phyloP scores from a whole-genome alignment of 306 rosid genomes.

The Sindora glabra region DNA sequence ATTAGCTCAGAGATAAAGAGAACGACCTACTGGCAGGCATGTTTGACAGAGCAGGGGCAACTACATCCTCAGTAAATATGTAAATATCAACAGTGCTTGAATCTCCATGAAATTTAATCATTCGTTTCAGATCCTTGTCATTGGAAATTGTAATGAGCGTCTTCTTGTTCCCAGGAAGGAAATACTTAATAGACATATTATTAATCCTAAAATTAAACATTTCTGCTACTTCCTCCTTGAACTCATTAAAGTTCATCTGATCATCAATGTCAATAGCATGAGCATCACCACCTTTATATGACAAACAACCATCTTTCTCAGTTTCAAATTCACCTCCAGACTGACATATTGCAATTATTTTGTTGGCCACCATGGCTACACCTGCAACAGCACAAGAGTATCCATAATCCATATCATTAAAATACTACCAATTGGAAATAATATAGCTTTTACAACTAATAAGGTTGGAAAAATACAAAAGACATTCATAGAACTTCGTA shows the following conservation, averaged over 20 bases:
- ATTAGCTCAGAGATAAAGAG: slow-evolving; percentile 29
- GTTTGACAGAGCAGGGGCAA: slow-evolving; percentile 56
- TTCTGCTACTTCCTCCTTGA: slow-evolving; percentile 68
- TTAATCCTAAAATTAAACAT: slow-evolving; percentile 53
- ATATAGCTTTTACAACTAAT: not conserved
- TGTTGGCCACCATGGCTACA: slow-evolving; percentile 64
- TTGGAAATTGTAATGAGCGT: slow-evolving; percentile 88
- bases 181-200: slow-evolving; percentile 64
- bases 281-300: slow-evolving; percentile 71
- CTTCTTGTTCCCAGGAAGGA: slow-evolving; percentile 86
- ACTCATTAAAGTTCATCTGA: slow-evolving; percentile 56
- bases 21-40: slow-evolving; percentile 95
- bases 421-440: not conserved
- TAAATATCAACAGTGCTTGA: slow-evolving; percentile 58
- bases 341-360: slow-evolving; percentile 81
- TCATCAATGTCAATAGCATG: slow-evolving; percentile 91
- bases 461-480: not conserved
- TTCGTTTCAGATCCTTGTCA: slow-evolving; percentile 87
- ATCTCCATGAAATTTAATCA: slow-evolving; percentile 73
- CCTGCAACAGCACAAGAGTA: slow-evolving; percentile 34
- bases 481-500: not conserved
- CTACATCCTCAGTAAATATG: slow-evolving; percentile 52
- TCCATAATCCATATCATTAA: not conserved
- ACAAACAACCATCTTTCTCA: slow-evolving; percentile 61
- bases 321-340: slow-evolving; percentile 77